Evolutionary conservation across 768 basidiomycete genomes (phyloP), one percentile per base, ranked within the genome.

Genomic region (Udeniomyces megalosporus): DNA sequence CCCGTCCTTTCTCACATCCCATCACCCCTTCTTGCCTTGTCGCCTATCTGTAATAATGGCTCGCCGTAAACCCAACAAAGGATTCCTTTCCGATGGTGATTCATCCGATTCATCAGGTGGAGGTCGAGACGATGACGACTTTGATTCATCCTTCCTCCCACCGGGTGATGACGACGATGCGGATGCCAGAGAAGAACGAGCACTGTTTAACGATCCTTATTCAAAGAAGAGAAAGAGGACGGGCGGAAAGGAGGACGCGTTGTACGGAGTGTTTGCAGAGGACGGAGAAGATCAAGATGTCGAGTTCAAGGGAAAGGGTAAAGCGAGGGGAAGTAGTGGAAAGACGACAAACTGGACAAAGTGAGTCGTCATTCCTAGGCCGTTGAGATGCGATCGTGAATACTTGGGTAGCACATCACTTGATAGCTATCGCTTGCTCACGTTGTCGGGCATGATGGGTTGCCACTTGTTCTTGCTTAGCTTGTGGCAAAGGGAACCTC

Each of bases 181-280:
- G 4, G 53, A 61, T 28, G 38, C 53, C 38, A 14, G 28, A 32
- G 44, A 28, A 22, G 50, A 47, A 47, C 44, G 60, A 32, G 45
- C 28, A 20, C 28, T n/a, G 45, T 47, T 53, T 32, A 42, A 53
- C 44, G 60, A 55, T 32, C 46, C 51, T 24, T 45, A 61, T 28
- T 28, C 53, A 1, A 38, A 20, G 68, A 88, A 86, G 70, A 80
- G 82, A 60, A 78, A 82, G 64, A 77, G 82, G 65, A 81, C 70
- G 74, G 64, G 77, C 61, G 81, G 77, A 28, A 84, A 83, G 69
- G 85, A 89, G 59, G 83, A 84, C 64, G 82, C 82, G 1, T 73
- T 82, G n/a, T 86, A 87, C 68, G 87, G 86, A 4, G 75, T 85
- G 0, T 88, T 86, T 73, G 84, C 76, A 1, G 81, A 82, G 4